These are phyloP conservation scores for Vigna nakashimae DNA, from an alignment of 306 rosid genomes.

Conservation along the genomic window DNA sequence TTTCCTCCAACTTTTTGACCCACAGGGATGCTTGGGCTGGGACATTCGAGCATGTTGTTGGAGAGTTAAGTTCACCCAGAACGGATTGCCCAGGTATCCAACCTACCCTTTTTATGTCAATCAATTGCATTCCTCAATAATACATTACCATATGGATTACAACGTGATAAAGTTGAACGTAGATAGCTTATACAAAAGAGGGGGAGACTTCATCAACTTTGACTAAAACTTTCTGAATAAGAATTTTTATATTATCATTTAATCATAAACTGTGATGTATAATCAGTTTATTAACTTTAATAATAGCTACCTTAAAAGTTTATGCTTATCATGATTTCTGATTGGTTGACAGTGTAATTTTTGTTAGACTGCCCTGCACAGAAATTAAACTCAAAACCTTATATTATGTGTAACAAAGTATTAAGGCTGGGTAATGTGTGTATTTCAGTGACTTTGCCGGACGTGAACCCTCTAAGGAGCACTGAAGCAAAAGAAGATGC, in stretches of 20 bases:
- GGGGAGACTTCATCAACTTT: not conserved
- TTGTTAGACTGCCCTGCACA: too few relatives aligned
- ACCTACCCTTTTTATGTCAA: not conserved
- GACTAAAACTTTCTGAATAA: not conserved
- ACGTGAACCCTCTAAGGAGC: constrained; percentile 76
- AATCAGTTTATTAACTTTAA: too few relatives aligned
- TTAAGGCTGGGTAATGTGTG: constrained; percentile 27
- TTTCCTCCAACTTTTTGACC: constrained; percentile 87
- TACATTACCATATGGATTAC: not conserved
- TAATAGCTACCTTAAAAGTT: not conserved
- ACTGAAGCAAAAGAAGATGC: constrained; percentile 74
- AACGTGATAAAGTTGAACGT: not conserved
- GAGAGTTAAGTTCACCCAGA: constrained; percentile 75
- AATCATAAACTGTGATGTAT: not conserved
- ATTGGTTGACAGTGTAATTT: not conserved
- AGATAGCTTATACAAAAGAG: not conserved
- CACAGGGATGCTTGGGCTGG: constrained; percentile 99
- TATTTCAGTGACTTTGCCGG: constrained; percentile 83
- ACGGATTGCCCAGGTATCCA: constrained; percentile 91
- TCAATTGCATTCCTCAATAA: constrained; percentile 24
- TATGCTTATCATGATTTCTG: not conserved
- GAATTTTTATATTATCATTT: too few relatives aligned
- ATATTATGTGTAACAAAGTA: constrained; percentile 26
- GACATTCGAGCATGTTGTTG: constrained; percentile 84
- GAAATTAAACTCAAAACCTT: not conserved